These are phyloP conservation scores for Neofusicoccum laricinum DNA, from an alignment of 2,329 filamentous ascomycete species.

Conservation along the genomic window DNA sequence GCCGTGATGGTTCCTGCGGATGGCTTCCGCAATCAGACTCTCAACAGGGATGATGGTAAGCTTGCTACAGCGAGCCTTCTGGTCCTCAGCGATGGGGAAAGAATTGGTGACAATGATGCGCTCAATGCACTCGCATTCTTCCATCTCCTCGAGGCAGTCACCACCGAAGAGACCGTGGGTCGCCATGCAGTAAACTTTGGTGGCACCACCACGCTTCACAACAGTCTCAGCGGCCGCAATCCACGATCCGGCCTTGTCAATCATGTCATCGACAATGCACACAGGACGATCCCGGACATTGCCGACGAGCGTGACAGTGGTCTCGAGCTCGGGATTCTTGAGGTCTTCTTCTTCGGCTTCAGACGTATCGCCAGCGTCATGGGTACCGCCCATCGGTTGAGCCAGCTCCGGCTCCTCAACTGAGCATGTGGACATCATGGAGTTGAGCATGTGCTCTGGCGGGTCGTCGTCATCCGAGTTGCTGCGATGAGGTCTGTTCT, in stretches of 20 bases:
- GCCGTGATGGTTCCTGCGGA: constrained; percentile 93
- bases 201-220: constrained; percentile 86
- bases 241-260: constrained; percentile 95
- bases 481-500: constrained; percentile 40
- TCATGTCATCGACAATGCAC: constrained; percentile 98
- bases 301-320: constrained; percentile 95
- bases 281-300: constrained; percentile 86
- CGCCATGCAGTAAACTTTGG: constrained; percentile 95
- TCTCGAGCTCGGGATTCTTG: constrained; percentile 76
- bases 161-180: constrained; percentile 93
- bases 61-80: constrained; percentile 70
- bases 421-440: constrained; percentile 76
- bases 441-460: constrained; percentile 82
- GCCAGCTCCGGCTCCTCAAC: constrained; percentile 43
- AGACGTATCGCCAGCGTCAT: constrained; percentile 75
- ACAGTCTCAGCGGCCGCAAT: constrained; percentile 96
- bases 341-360: constrained; percentile 94
- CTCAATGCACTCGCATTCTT: constrained; percentile 90
- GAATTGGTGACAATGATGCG: constrained; percentile 95
- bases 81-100: constrained; percentile 81
- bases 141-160: constrained; percentile 84
- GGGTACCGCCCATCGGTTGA: constrained; percentile 76
- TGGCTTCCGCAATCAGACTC: constrained; percentile 83
- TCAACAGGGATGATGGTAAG: constrained; percentile 87
- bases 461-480: constrained; percentile 47